phyloP scores from a whole-genome alignment of 2,329 filamentous ascomycete species.

The Curvularia sp. region DNA sequence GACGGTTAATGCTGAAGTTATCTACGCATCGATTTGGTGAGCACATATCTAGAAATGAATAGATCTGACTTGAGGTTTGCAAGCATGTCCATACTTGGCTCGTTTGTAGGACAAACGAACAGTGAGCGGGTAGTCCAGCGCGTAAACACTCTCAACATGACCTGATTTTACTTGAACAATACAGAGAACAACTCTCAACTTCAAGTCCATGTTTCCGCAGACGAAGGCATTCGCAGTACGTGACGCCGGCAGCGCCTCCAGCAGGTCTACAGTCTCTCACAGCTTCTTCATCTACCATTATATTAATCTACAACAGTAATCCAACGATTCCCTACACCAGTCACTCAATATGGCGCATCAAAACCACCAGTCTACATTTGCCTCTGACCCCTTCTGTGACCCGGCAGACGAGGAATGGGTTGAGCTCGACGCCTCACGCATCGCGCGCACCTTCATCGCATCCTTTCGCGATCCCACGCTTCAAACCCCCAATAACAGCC shows the following conservation, averaged over 20 bases:
- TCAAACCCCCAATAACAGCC: neutral
- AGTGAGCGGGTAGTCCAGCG: conserved; percentile 1
- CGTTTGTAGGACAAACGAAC: neutral
- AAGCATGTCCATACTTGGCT: neutral
- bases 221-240: neutral
- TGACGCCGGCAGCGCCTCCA: neutral
- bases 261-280: conserved; percentile 1
- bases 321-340: neutral
- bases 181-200: neutral
- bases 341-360: neutral
- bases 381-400: conserved; percentile 16
- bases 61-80: neutral
- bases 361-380: conserved; percentile 2
- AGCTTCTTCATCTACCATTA: neutral
- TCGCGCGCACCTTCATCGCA: conserved; percentile 16
- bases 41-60: neutral
- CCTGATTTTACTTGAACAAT: neutral
- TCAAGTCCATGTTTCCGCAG: neutral
- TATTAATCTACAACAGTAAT: neutral
- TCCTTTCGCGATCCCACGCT: conserved; percentile 10
- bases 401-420: conserved; percentile 22
- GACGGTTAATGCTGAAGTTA: neutral
- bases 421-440: conserved; percentile 7
- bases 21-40: neutral
- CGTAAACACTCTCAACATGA: neutral